phyloP scores from a whole-genome alignment of 2,329 filamentous ascomycete genomes.

The Aspergillus terreus region DNA sequence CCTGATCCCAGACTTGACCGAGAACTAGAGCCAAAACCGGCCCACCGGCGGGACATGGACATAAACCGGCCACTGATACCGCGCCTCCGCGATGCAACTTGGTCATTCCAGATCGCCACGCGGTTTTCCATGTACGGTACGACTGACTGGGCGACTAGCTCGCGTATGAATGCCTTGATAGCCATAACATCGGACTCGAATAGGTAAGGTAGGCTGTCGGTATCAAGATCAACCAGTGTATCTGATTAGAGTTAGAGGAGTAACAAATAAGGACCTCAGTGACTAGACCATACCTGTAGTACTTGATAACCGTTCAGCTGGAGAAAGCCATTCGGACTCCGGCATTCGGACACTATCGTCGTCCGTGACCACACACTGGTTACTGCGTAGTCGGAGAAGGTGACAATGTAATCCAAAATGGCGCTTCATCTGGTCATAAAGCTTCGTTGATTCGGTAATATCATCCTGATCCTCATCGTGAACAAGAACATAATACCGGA shows the following conservation, averaged over 20 bases:
- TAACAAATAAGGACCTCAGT: constrained; percentile 5
- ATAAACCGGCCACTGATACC: constrained; percentile 92
- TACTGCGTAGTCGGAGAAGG: constrained; percentile 77
- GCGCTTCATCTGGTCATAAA: constrained; percentile 99
- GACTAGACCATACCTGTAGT: constrained; percentile 49
- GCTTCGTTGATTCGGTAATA: constrained; percentile 78
- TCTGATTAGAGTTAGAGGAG: constrained; percentile 17
- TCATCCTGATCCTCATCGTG: constrained; percentile 96
- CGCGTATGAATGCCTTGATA: constrained; percentile 82
- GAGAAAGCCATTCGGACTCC: constrained; percentile 82
- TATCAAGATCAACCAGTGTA: constrained; percentile 57
- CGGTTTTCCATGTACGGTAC: constrained; percentile 94
- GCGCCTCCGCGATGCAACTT: constrained; percentile 83
- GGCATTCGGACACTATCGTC: constrained; percentile 84
- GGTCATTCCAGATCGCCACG: constrained; percentile 91
- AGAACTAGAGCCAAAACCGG: constrained; percentile 69
- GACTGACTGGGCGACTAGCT: constrained; percentile 92
- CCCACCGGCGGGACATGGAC: constrained; percentile 86
- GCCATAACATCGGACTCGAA: constrained; percentile 90
- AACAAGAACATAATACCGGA: constrained; percentile 93
- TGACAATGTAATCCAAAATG: constrained; percentile 96
- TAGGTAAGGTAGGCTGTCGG: constrained; percentile 67
- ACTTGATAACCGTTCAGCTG: constrained; percentile 74
- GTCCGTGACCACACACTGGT: constrained; percentile 80
- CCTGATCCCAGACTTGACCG: constrained; percentile 54